Percentiles rank a stretch among this genome's conserved stretches.
phyloP scores from a whole-genome alignment of 2,329 filamentous ascomycete species.

The Talaromyces sp. region DNA sequence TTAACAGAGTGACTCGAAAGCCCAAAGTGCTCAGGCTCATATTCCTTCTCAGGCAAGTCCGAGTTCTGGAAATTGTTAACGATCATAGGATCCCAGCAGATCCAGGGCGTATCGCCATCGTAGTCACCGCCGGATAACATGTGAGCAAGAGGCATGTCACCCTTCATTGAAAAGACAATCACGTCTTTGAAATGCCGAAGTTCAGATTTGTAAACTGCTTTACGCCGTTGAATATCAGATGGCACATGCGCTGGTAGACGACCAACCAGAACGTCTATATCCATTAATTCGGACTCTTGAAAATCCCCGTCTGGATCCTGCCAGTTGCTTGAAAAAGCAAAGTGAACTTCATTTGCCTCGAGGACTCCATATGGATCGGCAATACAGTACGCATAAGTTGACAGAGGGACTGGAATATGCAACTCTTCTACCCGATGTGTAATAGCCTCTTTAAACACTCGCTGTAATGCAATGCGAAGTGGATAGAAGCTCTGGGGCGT shows the following conservation, averaged over 20 bases:
- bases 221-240: constrained; percentile 62
- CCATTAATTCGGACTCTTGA: constrained; percentile 49
- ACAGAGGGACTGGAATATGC: constrained; percentile 52
- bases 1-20: constrained; percentile 49
- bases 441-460: constrained; percentile 45
- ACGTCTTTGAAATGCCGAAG: constrained; percentile 60
- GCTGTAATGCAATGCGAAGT: constrained; percentile 44
- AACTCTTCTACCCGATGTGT: constrained; percentile 49
- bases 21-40: constrained; percentile 47
- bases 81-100: constrained; percentile 61
- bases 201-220: constrained; percentile 53
- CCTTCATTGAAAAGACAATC: constrained; percentile 59
- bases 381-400: constrained; percentile 59
- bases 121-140: constrained; percentile 67
- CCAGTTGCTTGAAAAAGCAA: constrained; percentile 56
- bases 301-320: constrained; percentile 39
- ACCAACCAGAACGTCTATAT: constrained; percentile 57
- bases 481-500: constrained; percentile 44
- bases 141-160: constrained; percentile 57
- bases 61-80: constrained; percentile 58
- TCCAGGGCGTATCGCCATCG: constrained; percentile 64
- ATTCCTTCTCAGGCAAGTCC: constrained; percentile 42
- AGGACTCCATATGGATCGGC: constrained; percentile 59
- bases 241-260: constrained; percentile 60
- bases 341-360: constrained; percentile 57